phyloP scores from a whole-genome alignment of 176 grass and related monocot species.

The Neostapfia colusana region DNA sequence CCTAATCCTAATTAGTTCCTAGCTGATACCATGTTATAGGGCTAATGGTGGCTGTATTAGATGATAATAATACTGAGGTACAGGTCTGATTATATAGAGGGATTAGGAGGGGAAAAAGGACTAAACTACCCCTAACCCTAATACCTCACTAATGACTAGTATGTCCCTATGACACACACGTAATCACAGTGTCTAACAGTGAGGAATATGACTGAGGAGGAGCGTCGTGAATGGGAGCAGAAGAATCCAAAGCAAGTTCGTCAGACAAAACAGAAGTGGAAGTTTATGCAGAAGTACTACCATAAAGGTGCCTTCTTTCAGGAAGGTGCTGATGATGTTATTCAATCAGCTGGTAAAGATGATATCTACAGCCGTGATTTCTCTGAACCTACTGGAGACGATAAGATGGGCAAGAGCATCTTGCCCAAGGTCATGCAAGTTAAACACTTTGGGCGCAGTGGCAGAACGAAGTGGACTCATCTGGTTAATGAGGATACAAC shows the following conservation, averaged over 20 bases:
- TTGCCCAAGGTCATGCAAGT: constrained; percentile 99
- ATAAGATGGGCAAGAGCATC: constrained; percentile 97
- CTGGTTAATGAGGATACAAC: constrained; percentile 96
- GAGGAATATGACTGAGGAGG: constrained; percentile 95
- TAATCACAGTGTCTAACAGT: no score
- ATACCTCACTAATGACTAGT: no score
- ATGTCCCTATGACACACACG: no score
- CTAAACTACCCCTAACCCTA: no score
- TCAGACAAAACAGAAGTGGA: constrained; percentile 77
- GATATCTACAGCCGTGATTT: constrained; percentile 77
- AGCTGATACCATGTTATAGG: no score
- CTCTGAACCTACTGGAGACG: constrained; percentile 85
- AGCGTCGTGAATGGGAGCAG: constrained; percentile 81
- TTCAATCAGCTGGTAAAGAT: constrained; percentile 53
- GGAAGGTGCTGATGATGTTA: constrained; percentile 58
- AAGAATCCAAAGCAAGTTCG: constrained; percentile 59
- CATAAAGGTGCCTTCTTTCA: constrained; percentile 98
- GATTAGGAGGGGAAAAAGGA: no score
- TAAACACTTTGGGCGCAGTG: constrained; percentile 93
- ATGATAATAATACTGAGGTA: no score
- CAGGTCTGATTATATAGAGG: no score
- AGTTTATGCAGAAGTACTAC: constrained; percentile 97
- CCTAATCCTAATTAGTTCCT: no score
- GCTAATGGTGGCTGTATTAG: no score
- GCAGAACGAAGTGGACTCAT: constrained; percentile 98